Base-by-base conservation (phyloP, 2,329 filamentous ascomycete species). In the Paramyrothecium roridum region DNA sequence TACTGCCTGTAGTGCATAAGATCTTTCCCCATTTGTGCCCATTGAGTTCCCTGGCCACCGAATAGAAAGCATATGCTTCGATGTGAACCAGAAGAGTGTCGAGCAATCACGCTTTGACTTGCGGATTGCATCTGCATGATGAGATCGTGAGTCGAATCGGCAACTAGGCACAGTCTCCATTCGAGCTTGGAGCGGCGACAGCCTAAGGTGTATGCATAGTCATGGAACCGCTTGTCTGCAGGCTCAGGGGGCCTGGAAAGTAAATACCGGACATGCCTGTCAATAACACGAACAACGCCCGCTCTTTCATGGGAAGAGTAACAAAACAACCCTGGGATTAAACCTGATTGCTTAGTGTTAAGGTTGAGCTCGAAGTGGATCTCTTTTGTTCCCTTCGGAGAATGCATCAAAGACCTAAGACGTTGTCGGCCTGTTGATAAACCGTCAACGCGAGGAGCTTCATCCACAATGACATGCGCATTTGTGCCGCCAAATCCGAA, bases 401-500 rank as follows among this genome's bases (percentile, higher is more conserved):
- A 30, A 30, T 10, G 26, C 26, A 10, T 30, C 26, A 10, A 10
- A 30, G 26, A 30, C 26, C 26, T 30, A 56, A 50, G 17, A 40
- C 13, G n/a, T 23, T 48, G 16, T 10, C 26, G 13, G 23, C 19
- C 33, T 2, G 23, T 7, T 12, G 37, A n/a, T 54, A 67, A 73
- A 55, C 77, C 71, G 13, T 74, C 71, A 3, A 68, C 73, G 7
- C 57, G 47, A 3, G 72, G 68, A 3, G 76, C 75, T 54, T 80
- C 78, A 46, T 83, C 80, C 49, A 83, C 57, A 43, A 82, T 76
- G 2, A 78, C 73, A 57, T 85, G 81, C 1, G 76, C 77, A 51
- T 84, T 84, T 3, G 80, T 81, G 45, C 82, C 82, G 2, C 82
- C 82, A 60, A 80, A 84, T 2, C 82, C 82, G 59, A 84, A 85